Evolutionary conservation across 345 rosid species (phyloP).

Genomic region (Melastoma malabathricum): DNA sequence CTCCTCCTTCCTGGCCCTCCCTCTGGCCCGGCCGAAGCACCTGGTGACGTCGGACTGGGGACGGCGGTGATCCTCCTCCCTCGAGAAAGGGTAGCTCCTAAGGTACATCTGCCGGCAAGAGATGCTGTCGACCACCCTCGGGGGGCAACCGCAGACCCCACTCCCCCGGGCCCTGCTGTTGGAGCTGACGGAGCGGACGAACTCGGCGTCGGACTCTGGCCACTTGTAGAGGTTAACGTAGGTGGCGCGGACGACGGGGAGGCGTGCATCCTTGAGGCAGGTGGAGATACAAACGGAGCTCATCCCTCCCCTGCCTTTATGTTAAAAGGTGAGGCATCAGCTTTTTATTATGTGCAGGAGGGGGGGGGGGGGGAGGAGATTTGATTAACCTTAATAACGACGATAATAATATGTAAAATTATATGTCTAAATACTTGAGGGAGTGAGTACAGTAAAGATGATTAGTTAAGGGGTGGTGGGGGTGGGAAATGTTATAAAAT

Average conservation of each 20-base stretch:
- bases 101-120: conserved; percentile 81
- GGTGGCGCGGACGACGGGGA: conserved; percentile 39
- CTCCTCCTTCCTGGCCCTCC: not conserved
- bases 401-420: no score
- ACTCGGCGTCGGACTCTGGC: conserved; percentile 76
- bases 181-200: conserved; percentile 32
- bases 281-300: conserved; percentile 62
- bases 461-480: no score
- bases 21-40: conserved; percentile 28
- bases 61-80: conserved; percentile 26
- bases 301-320: conserved; percentile 19
- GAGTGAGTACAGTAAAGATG: no score
- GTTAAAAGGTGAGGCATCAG: no score
- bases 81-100: conserved; percentile 70
- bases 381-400: no score
- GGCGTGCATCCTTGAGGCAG: conserved; percentile 54
- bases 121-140: conserved; percentile 66
- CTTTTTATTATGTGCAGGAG: no score
- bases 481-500: no score
- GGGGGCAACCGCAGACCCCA: conserved; percentile 6
- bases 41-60: conserved; percentile 13
- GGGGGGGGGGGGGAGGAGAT: no score
- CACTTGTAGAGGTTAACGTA: conserved; percentile 67
- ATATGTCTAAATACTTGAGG: no score
- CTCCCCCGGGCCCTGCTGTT: conserved; percentile 8